Conservation (phyloP, 2,329 filamentous ascomycete genomes). For the Metarhizium humberi region DNA sequence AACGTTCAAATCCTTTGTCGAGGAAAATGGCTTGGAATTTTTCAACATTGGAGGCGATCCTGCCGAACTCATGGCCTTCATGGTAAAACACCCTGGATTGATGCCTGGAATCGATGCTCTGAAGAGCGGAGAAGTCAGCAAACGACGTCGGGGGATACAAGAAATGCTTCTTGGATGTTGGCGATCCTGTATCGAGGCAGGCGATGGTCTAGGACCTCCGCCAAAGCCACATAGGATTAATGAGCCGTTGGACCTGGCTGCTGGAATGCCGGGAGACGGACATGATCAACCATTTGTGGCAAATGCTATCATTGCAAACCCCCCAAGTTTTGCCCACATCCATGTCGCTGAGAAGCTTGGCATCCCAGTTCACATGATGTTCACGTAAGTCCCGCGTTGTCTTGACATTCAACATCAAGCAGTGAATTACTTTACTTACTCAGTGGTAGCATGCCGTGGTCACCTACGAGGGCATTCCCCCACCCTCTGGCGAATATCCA, state of each 20-base stretch:
- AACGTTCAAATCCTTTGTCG: slow-evolving; percentile 58
- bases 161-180: slow-evolving; percentile 79
- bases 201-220: slow-evolving; percentile 50
- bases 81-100: slow-evolving; percentile 81
- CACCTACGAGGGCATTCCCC: slow-evolving; percentile 74
- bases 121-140: slow-evolving; percentile 66
- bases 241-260: slow-evolving; percentile 32
- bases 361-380: slow-evolving; percentile 76
- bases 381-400: slow-evolving; percentile 52
- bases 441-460: slow-evolving; percentile 74
- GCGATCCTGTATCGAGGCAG: slow-evolving; percentile 74
- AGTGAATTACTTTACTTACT: not conserved
- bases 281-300: slow-evolving; percentile 62
- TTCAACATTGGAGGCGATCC: slow-evolving; percentile 71
- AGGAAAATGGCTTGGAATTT: slow-evolving; percentile 64
- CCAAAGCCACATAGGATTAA: slow-evolving; percentile 36
- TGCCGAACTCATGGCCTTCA: slow-evolving; percentile 73
- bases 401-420: too few species aligned
- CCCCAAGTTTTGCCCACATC: slow-evolving; percentile 67
- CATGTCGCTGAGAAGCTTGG: slow-evolving; percentile 68
- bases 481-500: slow-evolving; percentile 80
- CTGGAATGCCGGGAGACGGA: slow-evolving; percentile 29
- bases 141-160: slow-evolving; percentile 63
- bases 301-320: slow-evolving; percentile 72
- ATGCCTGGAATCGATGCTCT: slow-evolving; percentile 76